phyloP scores from a whole-genome alignment of 192 early-diverging fungal genomes.

The Borealophlyctis nickersoniae region DNA sequence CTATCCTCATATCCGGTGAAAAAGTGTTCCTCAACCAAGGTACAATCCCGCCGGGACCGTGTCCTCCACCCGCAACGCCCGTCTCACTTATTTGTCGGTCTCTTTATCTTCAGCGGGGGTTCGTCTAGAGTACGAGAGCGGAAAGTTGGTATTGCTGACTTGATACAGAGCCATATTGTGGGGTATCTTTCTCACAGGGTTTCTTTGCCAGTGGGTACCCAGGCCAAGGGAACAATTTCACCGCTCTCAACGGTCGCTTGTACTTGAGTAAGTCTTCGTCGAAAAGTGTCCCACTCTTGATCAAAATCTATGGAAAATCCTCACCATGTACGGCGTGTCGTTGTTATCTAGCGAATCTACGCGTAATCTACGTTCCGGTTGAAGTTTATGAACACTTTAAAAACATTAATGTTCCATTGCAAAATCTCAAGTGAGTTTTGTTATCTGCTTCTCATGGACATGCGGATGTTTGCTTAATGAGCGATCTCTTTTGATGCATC shows the following conservation, averaged over 20 bases:
- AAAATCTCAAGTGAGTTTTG: conserved; percentile 11
- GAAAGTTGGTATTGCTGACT: conserved; percentile 17
- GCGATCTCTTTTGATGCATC: conserved; percentile 2
- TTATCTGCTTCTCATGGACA: neutral
- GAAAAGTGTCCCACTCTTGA: neutral
- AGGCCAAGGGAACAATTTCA: conserved; percentile 27
- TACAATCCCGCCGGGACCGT: too few relatives aligned
- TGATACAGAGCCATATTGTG: too few relatives aligned
- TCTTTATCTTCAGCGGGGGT: conserved; percentile 21
- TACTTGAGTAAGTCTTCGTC: conserved; percentile 16
- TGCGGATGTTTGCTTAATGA: neutral
- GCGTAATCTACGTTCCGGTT: conserved; percentile 22
- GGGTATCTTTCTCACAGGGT: neutral
- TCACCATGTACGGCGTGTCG: too few relatives aligned
- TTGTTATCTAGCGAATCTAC: conserved; percentile 14
- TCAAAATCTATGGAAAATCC: neutral
- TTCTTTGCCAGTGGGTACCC: conserved; percentile 24
- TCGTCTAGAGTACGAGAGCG: conserved; percentile 24
- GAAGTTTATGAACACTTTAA: conserved; percentile 4
- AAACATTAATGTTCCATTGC: conserved; percentile 21
- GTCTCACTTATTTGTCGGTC: too few relatives aligned
- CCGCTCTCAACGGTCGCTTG: conserved; percentile 7
- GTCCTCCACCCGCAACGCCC: neutral
- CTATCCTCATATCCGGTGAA: conserved; percentile 24
- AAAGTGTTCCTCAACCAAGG: conserved; percentile 32